Conservation (phyloP, 208 protist species). For the Angomonas ambiguus region DNA sequence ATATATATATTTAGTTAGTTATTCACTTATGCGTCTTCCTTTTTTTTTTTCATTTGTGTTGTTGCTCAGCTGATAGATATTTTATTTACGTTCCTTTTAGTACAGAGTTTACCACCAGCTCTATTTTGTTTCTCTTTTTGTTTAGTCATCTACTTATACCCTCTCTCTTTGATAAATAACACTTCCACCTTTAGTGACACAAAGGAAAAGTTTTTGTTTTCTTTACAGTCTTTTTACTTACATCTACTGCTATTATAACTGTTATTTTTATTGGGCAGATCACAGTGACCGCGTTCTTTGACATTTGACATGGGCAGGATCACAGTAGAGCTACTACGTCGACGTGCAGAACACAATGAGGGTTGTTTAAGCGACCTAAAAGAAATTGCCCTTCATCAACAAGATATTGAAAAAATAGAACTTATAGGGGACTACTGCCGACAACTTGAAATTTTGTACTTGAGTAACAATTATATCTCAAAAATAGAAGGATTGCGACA, state of each 20-base stretch:
- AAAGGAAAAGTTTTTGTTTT: no score
- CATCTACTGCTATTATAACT: no score
- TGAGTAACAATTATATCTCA: constrained; percentile 96
- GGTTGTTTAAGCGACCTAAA: constrained; percentile 91
- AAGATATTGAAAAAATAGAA: constrained; percentile 94
- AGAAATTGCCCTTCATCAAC: constrained; percentile 96
- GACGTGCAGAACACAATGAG: constrained; percentile 97
- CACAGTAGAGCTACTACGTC: constrained; percentile 90
- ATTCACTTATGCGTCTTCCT: not conserved
- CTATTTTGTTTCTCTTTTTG: constrained; percentile 14
- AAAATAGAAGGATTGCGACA: constrained; percentile 92
- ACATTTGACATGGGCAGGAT: constrained; percentile 67
- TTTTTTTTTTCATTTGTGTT: no score
- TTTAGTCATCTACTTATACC: constrained; percentile 5
- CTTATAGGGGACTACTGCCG: constrained; percentile 78
- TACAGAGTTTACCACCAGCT: no score
- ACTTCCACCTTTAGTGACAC: no score
- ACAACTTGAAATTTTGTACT: constrained; percentile 93
- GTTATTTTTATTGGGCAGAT: no score
- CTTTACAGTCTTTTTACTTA: no score
- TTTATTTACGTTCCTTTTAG: no score
- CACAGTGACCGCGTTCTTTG: not conserved
- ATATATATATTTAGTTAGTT: constrained; percentile 5
- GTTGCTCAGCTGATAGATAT: no score
- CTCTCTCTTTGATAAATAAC: constrained; percentile 14